These are phyloP conservation scores for Barbarea vulgaris DNA, from an alignment of 345 rosid species.

Conservation along the genomic window DNA sequence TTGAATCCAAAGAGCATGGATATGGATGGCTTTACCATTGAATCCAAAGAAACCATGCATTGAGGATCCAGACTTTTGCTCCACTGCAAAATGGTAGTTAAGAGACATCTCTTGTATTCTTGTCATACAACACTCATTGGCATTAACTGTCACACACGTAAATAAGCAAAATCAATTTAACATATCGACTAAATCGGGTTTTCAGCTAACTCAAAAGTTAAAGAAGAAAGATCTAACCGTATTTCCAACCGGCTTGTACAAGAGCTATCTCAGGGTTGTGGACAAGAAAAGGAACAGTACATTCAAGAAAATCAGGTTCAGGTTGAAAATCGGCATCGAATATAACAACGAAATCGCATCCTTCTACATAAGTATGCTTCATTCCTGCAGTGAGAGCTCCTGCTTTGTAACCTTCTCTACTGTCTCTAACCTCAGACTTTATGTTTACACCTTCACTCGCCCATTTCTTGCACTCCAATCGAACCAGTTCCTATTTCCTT, in stretches of 20 bases:
- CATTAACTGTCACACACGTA: slow-evolving; percentile 23
- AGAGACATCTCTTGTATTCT: slow-evolving; percentile 48
- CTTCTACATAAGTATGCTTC: slow-evolving; percentile 73
- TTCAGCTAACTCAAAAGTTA: slow-evolving; percentile 4
- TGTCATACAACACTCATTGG: slow-evolving; percentile 42
- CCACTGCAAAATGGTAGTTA: slow-evolving; percentile 44
- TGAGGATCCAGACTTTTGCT: slow-evolving; percentile 43
- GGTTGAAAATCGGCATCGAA: slow-evolving; percentile 95
- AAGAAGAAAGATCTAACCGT: slow-evolving; percentile 50
- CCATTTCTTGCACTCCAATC: slow-evolving; percentile 79
- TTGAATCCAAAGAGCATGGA: no score
- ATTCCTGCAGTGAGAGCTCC: slow-evolving; percentile 83
- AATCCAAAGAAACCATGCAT: slow-evolving; percentile 41
- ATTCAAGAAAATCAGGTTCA: slow-evolving; percentile 74
- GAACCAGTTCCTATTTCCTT: slow-evolving; percentile 56
- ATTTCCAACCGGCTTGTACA: slow-evolving; percentile 94
- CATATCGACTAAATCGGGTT: neutral
- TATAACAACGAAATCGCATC: slow-evolving; percentile 74
- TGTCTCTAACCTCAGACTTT: slow-evolving; percentile 64
- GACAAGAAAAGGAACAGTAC: slow-evolving; percentile 68
- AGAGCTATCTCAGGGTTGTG: slow-evolving; percentile 74
- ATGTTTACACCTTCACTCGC: slow-evolving; percentile 69
- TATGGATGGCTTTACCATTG: slow-evolving; percentile 30
- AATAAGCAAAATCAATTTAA: neutral
- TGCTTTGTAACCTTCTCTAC: slow-evolving; percentile 77